phyloP scores from a whole-genome alignment of 208 protist species.

The Naegleria gruberi region DNA sequence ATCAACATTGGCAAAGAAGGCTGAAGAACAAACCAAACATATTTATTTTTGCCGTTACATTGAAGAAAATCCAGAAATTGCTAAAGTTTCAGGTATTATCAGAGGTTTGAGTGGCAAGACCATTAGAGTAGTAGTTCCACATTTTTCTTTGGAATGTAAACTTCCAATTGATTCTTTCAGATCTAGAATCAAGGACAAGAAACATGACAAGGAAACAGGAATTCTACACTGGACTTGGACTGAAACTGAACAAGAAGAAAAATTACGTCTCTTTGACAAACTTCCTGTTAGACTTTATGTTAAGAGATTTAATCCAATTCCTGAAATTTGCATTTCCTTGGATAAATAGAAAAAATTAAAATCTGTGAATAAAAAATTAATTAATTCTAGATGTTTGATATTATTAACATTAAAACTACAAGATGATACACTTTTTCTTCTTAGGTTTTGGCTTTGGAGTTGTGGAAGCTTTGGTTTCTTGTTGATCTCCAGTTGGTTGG shows the following conservation, averaged over 20 bases:
- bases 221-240: neutral
- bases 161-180: neutral
- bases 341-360: neutral
- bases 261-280: neutral
- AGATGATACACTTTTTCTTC: constrained; percentile 21
- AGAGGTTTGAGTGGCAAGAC: neutral
- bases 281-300: neutral
- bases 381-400: neutral
- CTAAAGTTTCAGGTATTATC: neutral
- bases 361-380: too few relatives aligned
- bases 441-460: neutral
- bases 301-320: neutral
- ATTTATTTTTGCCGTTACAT: neutral
- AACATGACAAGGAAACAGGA: neutral
- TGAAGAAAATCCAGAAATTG: neutral
- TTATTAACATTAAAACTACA: neutral
- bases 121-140: neutral
- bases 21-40: neutral
- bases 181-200: neutral
- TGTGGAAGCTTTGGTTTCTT: neutral
- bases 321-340: neutral
- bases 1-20: neutral
- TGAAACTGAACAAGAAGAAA: neutral
- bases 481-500: neutral
- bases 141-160: neutral